These are phyloP conservation scores for Pittosporum tobira DNA, from an alignment of 129 eudicot genomes.

Conservation along the genomic window DNA sequence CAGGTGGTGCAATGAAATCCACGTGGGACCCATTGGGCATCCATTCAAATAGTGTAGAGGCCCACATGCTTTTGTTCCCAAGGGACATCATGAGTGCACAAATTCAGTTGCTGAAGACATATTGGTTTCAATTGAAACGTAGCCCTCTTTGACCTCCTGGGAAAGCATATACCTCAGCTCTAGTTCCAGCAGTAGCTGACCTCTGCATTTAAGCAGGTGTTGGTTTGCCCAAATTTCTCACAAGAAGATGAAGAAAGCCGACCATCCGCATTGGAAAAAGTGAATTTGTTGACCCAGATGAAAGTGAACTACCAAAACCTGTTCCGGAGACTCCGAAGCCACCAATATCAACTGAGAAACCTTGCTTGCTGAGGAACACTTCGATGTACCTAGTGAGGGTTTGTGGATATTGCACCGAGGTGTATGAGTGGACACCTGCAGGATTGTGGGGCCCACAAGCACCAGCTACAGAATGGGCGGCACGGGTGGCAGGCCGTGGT, in stretches of 20 bases:
- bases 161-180: constrained; percentile 84
- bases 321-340: constrained; percentile 43
- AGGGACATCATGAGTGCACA: constrained; percentile 79
- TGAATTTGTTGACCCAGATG: constrained; percentile 90
- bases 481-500: constrained; percentile 98
- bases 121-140: constrained; percentile 67
- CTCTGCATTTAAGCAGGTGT: constrained; percentile 98
- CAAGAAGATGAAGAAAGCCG: constrained; percentile 82
- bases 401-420: constrained; percentile 95
- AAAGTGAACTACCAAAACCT: constrained; percentile 75
- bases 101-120: constrained; percentile 65
- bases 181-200: constrained; percentile 79
- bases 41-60: constrained; percentile 93
- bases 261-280: constrained; percentile 62
- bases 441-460: constrained; percentile 92
- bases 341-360: constrained; percentile 30
- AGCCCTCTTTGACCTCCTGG: constrained; percentile 75
- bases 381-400: constrained; percentile 82
- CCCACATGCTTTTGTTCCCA: constrained; percentile 46
- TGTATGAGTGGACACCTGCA: constrained; percentile 93
- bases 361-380: constrained; percentile 80
- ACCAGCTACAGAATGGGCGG: constrained; percentile 95
- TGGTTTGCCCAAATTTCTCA: constrained; percentile 67
- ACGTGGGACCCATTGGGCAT: constrained; percentile 85
- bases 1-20: constrained; percentile 93